These are phyloP conservation scores for Panaeolus papilionaceus DNA, from an alignment of 768 basidiomycete genomes.

Conservation along the genomic window DNA sequence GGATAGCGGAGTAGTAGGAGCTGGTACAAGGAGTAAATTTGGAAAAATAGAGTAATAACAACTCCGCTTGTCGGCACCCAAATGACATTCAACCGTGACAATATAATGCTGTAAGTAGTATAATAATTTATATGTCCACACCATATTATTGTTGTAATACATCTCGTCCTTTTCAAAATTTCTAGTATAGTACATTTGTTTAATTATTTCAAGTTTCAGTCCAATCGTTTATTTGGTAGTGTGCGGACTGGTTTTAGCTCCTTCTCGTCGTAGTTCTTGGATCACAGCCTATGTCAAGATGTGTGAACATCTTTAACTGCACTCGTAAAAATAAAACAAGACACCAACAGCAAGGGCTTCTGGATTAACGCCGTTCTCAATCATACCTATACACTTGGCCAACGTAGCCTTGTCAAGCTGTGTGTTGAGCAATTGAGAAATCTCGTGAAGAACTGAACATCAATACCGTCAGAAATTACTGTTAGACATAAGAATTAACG, in stretches of 20 bases:
- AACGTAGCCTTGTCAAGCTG: slow-evolving; percentile 89
- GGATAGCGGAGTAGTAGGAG: slow-evolving; percentile 21
- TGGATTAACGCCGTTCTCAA: slow-evolving; percentile 91
- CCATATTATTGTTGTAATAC: neutral
- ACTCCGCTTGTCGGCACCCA: slow-evolving; percentile 35
- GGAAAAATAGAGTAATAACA: slow-evolving; percentile 22
- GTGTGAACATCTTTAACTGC: neutral
- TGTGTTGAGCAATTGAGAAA: slow-evolving; percentile 88
- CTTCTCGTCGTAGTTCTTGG: slow-evolving; percentile 82
- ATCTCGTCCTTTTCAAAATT: neutral
- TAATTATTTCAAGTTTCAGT: neutral
- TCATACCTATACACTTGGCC: slow-evolving; percentile 91
- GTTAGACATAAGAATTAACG: neutral
- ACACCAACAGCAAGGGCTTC: slow-evolving; percentile 82
- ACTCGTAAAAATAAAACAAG: slow-evolving; percentile 16
- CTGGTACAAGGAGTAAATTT: slow-evolving; percentile 23
- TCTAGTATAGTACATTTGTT: neutral
- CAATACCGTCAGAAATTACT: slow-evolving; percentile 4
- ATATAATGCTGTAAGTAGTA: too few relatives aligned
- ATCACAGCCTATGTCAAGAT: slow-evolving; percentile 68
- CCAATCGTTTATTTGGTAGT: neutral
- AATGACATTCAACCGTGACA: neutral
- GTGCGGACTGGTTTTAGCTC: slow-evolving; percentile 27
- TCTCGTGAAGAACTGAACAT: slow-evolving; percentile 76
- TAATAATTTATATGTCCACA: neutral